Conservation (phyloP, 345 rosid species). For the Populus nigra region DNA sequence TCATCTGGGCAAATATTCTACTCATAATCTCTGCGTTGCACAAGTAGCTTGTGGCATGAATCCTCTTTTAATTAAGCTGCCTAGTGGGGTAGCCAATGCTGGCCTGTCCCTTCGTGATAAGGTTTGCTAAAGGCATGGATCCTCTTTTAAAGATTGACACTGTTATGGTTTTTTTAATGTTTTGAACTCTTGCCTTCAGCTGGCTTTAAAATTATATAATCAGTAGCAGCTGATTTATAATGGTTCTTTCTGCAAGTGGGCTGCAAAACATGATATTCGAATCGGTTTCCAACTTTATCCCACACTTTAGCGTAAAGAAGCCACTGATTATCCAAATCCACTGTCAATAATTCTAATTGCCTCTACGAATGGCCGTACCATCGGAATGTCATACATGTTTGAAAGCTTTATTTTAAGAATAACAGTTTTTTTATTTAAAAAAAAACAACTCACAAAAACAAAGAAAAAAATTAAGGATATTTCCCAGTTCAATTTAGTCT, state of each 20-base stretch:
- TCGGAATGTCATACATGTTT: neutral
- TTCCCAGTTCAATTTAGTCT: too few relatives aligned
- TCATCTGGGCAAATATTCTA: neutral
- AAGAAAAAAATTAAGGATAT: too few relatives aligned
- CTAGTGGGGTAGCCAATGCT: neutral
- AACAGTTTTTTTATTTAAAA: too few relatives aligned
- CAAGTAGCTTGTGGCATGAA: neutral
- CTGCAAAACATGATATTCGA: neutral
- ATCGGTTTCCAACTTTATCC: too few relatives aligned
- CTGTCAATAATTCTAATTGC: neutral
- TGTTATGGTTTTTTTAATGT: neutral
- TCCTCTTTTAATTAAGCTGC: neutral
- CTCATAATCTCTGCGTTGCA: neutral
- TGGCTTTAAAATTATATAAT: neutral
- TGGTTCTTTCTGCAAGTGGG: neutral
- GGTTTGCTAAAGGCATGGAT: neutral
- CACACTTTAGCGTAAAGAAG: slow-evolving; percentile 1
- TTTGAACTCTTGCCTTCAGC: neutral
- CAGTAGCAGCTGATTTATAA: too few relatives aligned
- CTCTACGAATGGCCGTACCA: neutral
- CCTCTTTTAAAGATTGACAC: neutral
- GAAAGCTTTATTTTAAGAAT: too few relatives aligned
- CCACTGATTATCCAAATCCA: neutral
- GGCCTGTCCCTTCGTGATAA: neutral
- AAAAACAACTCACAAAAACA: too few relatives aligned